These are phyloP conservation scores for Neurospora sp. DNA, from an alignment of 2,329 filamentous ascomycete genomes.

Conservation along the genomic window DNA sequence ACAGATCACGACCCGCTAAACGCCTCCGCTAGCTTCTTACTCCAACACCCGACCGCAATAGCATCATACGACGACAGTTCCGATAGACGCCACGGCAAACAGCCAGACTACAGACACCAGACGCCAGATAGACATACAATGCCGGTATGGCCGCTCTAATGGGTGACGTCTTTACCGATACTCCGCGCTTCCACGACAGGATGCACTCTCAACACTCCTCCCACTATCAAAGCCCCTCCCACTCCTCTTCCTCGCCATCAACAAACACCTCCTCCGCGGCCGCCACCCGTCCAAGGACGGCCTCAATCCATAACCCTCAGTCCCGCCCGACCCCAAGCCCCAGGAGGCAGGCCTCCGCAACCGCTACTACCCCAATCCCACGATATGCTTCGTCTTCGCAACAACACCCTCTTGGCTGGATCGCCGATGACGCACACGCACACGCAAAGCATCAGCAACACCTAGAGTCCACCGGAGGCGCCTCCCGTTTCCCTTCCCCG, in stretches of 20 bases:
- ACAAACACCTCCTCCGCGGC: not conserved
- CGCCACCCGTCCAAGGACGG: conserved; percentile 21
- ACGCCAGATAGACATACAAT: conserved; percentile 5
- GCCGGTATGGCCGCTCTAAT: conserved; percentile 55
- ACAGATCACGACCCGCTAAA: not conserved
- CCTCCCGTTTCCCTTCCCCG: conserved; percentile 43
- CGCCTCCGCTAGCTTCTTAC: not conserved
- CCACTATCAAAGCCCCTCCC: conserved; percentile 30
- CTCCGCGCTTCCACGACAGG: conserved; percentile 61
- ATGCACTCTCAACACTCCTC: conserved; percentile 37
- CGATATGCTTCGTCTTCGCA: not conserved
- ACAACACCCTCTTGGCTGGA: not conserved
- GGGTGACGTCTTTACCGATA: conserved; percentile 65
- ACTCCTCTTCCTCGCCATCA: not conserved
- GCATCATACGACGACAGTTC: not conserved
- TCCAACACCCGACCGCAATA: not conserved
- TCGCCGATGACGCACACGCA: not conserved
- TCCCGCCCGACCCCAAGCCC: conserved; percentile 15
- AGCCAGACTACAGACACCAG: not conserved
- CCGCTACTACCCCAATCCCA: not conserved
- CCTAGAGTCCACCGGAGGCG: conserved; percentile 27
- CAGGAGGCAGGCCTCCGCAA: conserved; percentile 11
- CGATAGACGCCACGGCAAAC: not conserved
- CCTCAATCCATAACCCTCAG: conserved; percentile 10
- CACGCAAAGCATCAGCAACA: not conserved